These are phyloP conservation scores for Dianthus caryophyllus DNA, from an alignment of 148 eudicot species.

Conservation along the genomic window DNA sequence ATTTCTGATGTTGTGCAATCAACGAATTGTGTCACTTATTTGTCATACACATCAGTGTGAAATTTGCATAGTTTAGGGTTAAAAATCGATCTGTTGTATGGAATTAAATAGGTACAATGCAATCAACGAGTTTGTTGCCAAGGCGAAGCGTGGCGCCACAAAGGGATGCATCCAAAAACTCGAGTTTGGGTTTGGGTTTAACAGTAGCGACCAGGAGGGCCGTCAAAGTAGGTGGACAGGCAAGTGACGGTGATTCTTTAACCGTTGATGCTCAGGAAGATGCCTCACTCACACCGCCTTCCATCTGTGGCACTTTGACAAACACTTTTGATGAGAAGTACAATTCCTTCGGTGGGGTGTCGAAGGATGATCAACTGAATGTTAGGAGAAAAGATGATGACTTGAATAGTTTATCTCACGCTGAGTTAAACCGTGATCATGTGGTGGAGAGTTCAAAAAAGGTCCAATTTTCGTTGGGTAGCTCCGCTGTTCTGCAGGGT, in stretches of 20 bases:
- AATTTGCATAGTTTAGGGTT: neutral
- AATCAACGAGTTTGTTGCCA: conserved; percentile 48
- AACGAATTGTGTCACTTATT: neutral
- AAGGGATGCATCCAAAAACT: conserved; percentile 37
- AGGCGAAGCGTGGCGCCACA: conserved; percentile 58
- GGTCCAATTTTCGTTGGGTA: conserved; percentile 60
- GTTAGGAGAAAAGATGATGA: conserved; percentile 27
- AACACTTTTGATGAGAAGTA: conserved; percentile 40
- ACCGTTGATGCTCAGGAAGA: conserved; percentile 43
- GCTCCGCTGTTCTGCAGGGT: conserved; percentile 47
- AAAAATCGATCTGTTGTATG: neutral
- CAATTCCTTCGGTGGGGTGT: conserved; percentile 27
- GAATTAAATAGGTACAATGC: conserved; percentile 50
- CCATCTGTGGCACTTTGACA: conserved; percentile 42
- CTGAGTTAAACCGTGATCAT: conserved; percentile 35
- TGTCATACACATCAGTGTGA: neutral
- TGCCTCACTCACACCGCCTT: conserved; percentile 53
- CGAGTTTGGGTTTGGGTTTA: conserved; percentile 24
- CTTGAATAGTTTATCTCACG: conserved; percentile 28
- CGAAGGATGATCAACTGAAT: conserved; percentile 34
- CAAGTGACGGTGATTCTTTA: conserved; percentile 26
- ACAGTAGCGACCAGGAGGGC: conserved; percentile 27
- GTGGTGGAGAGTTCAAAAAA: conserved; percentile 53
- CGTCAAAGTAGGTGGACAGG: conserved; percentile 17
- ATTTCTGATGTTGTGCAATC: neutral